Conservation (phyloP, 2,329 filamentous ascomycete species). For the Monilinia vaccinii-corymbosi region DNA sequence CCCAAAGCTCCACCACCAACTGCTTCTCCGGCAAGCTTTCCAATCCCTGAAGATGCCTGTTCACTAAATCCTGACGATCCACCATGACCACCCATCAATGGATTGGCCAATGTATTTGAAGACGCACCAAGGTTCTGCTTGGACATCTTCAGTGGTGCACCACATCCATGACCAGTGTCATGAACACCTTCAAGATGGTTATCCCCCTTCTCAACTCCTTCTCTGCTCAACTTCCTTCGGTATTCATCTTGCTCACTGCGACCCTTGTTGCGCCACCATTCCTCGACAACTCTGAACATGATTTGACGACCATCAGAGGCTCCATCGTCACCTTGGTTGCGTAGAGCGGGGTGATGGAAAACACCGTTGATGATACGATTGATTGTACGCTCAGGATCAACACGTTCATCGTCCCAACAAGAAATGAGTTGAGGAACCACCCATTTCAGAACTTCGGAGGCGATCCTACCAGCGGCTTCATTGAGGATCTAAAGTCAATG, state of each 20-base stretch:
- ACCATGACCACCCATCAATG: constrained; percentile 38
- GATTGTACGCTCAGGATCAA: constrained; percentile 61
- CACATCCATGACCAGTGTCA: constrained; percentile 73
- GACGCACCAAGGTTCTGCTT: constrained; percentile 48
- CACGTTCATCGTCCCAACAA: constrained; percentile 70
- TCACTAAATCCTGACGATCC: constrained; percentile 13
- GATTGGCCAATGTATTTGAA: constrained; percentile 34
- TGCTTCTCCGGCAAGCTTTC: constrained; percentile 47
- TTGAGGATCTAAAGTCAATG: constrained; percentile 51
- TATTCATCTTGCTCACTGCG: constrained; percentile 56
- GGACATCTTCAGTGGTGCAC: constrained; percentile 68
- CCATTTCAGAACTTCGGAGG: constrained; percentile 72
- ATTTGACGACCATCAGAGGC: constrained; percentile 60
- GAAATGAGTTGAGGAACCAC: constrained; percentile 82
- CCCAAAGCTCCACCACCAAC: constrained; percentile 58
- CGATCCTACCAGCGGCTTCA: constrained; percentile 76
- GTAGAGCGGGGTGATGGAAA: constrained; percentile 80
- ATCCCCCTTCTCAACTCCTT: constrained; percentile 65
- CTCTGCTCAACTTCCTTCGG: constrained; percentile 64
- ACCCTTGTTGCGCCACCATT: constrained; percentile 70
- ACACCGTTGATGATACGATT: constrained; percentile 73
- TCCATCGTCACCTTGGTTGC: constrained; percentile 59
- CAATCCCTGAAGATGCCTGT: constrained; percentile 28
- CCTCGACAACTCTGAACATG: constrained; percentile 72
- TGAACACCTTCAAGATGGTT: constrained; percentile 84